phyloP scores from a whole-genome alignment of 1,284 basidiomycete species.

The Ceratorhiza oryzae-sativae region DNA sequence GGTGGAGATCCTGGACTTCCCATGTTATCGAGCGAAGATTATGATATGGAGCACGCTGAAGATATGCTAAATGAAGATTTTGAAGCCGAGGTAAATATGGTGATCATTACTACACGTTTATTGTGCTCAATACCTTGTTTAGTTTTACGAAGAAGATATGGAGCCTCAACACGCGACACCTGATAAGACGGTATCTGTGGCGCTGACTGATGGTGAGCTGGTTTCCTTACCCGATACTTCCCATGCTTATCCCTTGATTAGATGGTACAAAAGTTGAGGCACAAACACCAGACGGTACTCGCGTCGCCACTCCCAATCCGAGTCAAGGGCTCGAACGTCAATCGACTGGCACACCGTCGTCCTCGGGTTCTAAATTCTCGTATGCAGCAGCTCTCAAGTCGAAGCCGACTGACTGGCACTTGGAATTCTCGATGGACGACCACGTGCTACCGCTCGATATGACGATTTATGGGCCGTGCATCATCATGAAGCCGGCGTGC shows the following conservation, averaged over 20 bases:
- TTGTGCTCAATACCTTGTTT: neutral
- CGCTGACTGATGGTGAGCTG: conserved; percentile 74
- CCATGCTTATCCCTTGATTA: conserved; percentile 46
- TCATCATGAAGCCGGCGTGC: conserved; percentile 78
- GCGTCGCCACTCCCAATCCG: conserved; percentile 85
- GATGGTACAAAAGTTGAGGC: conserved; percentile 93
- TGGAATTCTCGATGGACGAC: conserved; percentile 93
- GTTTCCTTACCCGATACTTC: neutral
- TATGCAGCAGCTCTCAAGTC: conserved; percentile 95
- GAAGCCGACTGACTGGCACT: conserved; percentile 93
- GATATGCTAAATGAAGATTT: conserved; percentile 84
- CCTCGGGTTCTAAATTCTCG: conserved; percentile 61
- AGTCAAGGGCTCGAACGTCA: conserved; percentile 48
- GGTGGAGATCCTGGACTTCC: conserved; percentile 21
- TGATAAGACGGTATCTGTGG: conserved; percentile 87
- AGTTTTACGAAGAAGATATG: conserved; percentile 37
- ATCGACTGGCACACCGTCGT: conserved; percentile 47
- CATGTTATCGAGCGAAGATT: conserved; percentile 54
- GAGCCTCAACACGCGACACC: conserved; percentile 47
- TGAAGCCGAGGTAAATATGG: conserved; percentile 64
- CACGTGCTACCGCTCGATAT: conserved; percentile 82
- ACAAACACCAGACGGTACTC: conserved; percentile 94
- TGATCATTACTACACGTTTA: neutral
- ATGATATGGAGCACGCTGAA: conserved; percentile 66
- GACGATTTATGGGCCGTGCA: conserved; percentile 97